phyloP scores from a whole-genome alignment of 768 basidiomycete genomes.

The Lanmaoa pseudosensibilis region DNA sequence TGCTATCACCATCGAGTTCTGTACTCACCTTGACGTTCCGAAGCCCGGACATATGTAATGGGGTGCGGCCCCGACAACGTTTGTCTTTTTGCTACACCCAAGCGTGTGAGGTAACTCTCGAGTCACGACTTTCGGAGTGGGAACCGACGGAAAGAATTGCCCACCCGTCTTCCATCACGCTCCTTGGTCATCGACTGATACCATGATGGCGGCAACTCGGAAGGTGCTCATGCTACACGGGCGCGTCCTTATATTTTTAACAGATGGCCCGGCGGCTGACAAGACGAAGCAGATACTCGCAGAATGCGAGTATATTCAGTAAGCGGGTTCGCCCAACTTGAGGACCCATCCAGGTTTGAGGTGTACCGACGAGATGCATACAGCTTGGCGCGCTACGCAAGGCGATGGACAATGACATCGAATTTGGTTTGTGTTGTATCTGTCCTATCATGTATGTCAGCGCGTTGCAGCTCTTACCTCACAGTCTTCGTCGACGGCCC shows the following conservation, averaged over 20 bases:
- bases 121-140: neutral
- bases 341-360: neutral
- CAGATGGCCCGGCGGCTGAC: neutral
- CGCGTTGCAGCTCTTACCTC: neutral
- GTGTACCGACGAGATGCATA: neutral
- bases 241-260: constrained; percentile 24
- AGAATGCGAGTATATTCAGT: constrained; percentile 69
- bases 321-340: constrained; percentile 54
- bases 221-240: constrained; percentile 50
- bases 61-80: neutral
- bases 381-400: constrained; percentile 76
- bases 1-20: neutral
- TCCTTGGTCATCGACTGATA: neutral
- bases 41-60: neutral
- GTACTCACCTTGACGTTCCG: neutral
- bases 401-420: constrained; percentile 60
- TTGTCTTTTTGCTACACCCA: neutral
- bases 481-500: constrained; percentile 77
- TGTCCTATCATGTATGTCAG: neutral
- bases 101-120: neutral
- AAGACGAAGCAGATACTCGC: constrained; percentile 53
- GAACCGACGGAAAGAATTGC: neutral
- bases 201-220: constrained; percentile 24
- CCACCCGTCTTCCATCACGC: neutral
- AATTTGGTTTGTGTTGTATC: constrained; percentile 49